These are phyloP conservation scores for Fusarium sp. DNA, from an alignment of 2,329 filamentous ascomycete genomes.

Conservation along the genomic window DNA sequence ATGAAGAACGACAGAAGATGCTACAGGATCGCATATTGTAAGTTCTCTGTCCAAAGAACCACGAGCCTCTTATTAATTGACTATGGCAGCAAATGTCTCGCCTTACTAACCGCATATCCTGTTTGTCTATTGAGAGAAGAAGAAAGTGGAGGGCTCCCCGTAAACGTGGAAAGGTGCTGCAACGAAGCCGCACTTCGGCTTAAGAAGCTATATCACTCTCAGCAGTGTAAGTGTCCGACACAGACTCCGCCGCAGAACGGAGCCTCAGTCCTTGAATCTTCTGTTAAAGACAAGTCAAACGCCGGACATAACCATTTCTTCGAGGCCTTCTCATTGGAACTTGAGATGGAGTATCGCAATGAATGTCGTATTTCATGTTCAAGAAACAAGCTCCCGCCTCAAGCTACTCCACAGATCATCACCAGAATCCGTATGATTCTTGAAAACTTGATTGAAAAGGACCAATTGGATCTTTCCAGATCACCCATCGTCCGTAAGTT, in stretches of 20 bases:
- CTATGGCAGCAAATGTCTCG: neutral
- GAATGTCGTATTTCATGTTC: neutral
- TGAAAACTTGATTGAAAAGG: neutral
- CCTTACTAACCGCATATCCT: neutral
- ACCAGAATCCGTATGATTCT: neutral
- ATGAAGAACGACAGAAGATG: neutral
- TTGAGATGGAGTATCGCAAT: neutral
- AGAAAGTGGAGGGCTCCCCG: neutral
- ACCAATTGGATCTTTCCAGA: neutral
- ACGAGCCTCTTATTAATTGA: neutral
- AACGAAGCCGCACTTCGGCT: neutral
- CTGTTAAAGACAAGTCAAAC: neutral
- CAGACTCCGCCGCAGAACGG: too few species aligned
- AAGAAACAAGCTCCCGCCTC: neutral
- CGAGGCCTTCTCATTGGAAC: neutral
- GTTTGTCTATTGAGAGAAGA: neutral
- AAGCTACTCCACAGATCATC: neutral
- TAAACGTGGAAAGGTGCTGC: neutral
- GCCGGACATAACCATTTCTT: neutral
- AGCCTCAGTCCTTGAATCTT: fast-evolving
- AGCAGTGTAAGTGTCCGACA: fast-evolving
- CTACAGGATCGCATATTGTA: neutral
- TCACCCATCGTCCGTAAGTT: neutral
- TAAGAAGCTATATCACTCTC: neutral
- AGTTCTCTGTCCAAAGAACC: neutral